These are phyloP conservation scores for Saccharum hybrid DNA, from an alignment of 202 grass and related monocot species.

Conservation along the genomic window DNA sequence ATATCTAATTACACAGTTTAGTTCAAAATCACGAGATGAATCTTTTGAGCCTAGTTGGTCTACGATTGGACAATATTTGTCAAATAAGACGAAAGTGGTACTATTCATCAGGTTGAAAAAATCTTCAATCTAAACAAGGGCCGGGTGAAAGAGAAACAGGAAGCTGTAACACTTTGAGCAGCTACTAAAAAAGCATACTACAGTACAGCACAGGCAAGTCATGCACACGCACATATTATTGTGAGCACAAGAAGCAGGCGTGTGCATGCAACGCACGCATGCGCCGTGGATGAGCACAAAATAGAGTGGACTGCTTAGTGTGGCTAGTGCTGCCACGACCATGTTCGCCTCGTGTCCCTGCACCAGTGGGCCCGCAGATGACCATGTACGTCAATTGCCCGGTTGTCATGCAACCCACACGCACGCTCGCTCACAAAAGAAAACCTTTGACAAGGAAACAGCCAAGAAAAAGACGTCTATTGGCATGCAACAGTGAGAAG, in stretches of 20 bases:
- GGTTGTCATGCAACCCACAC: slow-evolving; percentile 16
- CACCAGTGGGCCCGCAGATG: not conserved
- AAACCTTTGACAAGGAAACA: slow-evolving; percentile 18
- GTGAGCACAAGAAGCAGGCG: not conserved
- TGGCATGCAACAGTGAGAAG: not conserved
- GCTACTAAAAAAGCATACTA: not conserved
- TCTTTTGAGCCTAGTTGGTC: too few relatives aligned
- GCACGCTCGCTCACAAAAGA: not conserved
- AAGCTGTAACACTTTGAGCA: not conserved
- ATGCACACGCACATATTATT: not conserved
- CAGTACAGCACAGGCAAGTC: not conserved
- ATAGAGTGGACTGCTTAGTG: not conserved
- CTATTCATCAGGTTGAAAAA: too few relatives aligned
- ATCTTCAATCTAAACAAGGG: too few relatives aligned
- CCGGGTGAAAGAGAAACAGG: not conserved
- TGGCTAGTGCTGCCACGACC: not conserved
- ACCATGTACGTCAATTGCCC: slow-evolving; percentile 26
- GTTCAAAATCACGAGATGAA: too few relatives aligned
- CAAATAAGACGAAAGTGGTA: too few relatives aligned
- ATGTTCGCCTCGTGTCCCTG: not conserved
- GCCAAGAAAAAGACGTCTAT: not conserved
- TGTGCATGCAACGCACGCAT: not conserved
- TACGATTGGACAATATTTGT: too few relatives aligned
- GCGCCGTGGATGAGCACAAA: not conserved
- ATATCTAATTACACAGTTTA: too few relatives aligned